Base-by-base conservation (phyloP, 768 basidiomycete genomes). In the Cantharellus cinnabarinus region DNA sequence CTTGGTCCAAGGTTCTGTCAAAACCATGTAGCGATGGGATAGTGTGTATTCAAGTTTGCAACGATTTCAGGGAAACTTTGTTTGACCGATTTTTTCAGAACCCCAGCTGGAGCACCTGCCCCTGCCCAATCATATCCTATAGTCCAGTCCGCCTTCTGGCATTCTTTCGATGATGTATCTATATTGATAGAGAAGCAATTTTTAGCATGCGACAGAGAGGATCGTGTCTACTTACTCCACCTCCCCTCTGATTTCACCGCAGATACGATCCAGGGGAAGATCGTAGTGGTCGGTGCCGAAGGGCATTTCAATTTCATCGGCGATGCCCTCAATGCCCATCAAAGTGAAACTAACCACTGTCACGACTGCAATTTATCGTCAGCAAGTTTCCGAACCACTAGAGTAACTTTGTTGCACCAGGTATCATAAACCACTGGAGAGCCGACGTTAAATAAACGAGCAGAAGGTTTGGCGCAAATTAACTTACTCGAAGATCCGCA, bases 311-410 rank as follows among this genome's bases (percentile, higher is more conserved):
- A 94, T 89, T 69, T 89, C 82, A 61, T 93, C 84, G 0, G 93
- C 91, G 63, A 95, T 97, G 3, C 89, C 90, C 73, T 95, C 91
- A 57, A 97, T 87, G 15, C 90, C 89, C 79, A 91, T 90, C 57
- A 95, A 77, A 0, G 86, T 91, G 72, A 93, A 90, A 4, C 88
- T 81, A 38, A 91, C 83, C 40, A 66, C 50, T 3, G 65, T 66
- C 10, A 60, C 51, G 20, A 64, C 60, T 48, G 62, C 60, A n/a
- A 29, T 29, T 63, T 58, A 60, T 62, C 14, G 52, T 10, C 10
- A 14, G 56, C 56, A 35, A 57, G 56, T 14, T 57, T 40, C 15
- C 5, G 41, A 35, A 57, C 15, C 14, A 42, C 37, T 10, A 60
- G 15, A 42, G 37, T 67, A 65, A 66, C 10, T 85, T 79, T 29